phyloP scores from a whole-genome alignment of 2,329 filamentous ascomycete species.

The Nemania sp. region DNA sequence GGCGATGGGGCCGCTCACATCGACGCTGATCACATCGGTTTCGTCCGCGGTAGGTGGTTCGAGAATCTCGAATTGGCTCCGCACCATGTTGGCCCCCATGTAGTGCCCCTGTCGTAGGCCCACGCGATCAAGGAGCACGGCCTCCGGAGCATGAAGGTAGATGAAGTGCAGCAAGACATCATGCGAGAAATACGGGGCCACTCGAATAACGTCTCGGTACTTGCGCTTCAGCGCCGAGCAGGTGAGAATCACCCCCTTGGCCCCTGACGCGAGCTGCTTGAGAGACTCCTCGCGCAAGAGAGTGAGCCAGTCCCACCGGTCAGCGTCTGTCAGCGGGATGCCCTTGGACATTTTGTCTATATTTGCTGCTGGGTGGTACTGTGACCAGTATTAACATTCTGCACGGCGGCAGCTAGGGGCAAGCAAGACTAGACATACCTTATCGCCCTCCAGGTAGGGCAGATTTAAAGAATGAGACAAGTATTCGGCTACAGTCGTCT shows the following conservation, averaged over 20 bases:
- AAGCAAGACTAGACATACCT: slow-evolving; percentile 55
- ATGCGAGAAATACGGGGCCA: slow-evolving; percentile 75
- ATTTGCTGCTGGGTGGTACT: slow-evolving; percentile 78
- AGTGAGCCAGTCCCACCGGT: slow-evolving; percentile 97
- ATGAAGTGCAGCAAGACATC: slow-evolving; percentile 86
- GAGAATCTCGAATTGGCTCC: slow-evolving; percentile 86
- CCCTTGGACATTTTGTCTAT: slow-evolving; percentile 89
- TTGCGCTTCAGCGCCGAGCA: slow-evolving; percentile 97
- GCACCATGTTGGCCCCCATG: slow-evolving; percentile 95
- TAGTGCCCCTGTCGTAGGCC: slow-evolving; percentile 79
- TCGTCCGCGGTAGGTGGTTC: slow-evolving; percentile 77
- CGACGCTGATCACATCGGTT: slow-evolving; percentile 70
- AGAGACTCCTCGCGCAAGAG: slow-evolving; percentile 71
- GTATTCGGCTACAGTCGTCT: slow-evolving; percentile 72
- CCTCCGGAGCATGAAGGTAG: slow-evolving; percentile 79
- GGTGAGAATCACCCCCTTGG: slow-evolving; percentile 83
- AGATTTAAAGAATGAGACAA: slow-evolving; percentile 64
- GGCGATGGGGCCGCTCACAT: slow-evolving; percentile 63
- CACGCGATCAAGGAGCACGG: slow-evolving; percentile 76
- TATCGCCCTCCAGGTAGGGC: slow-evolving; percentile 77
- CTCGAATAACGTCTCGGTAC: slow-evolving; percentile 89
- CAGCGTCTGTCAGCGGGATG: slow-evolving; percentile 83
- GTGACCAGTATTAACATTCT: slow-evolving; percentile 5
- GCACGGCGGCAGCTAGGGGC: not conserved
- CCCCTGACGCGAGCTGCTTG: slow-evolving; percentile 56